phyloP scores from a whole-genome alignment of 225 moss, liverwort and hornwort genomes.

The Thuidium tamariscinum region DNA sequence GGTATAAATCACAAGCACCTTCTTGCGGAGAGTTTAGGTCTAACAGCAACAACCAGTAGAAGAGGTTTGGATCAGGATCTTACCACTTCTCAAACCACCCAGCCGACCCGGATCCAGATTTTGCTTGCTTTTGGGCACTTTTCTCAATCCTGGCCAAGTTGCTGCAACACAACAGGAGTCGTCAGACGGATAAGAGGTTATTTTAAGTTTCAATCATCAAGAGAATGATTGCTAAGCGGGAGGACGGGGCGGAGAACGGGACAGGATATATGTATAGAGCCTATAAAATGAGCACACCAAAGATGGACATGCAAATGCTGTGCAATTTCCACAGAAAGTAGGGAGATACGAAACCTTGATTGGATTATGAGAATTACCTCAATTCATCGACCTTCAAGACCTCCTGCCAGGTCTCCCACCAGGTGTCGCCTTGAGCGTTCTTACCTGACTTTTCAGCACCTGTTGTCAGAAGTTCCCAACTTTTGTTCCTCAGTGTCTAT shows the following conservation, averaged over 20 bases:
- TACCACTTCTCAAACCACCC: slow-evolving; percentile 99
- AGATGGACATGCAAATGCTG: background rate
- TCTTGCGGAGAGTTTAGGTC: background rate
- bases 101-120: slow-evolving; percentile 86
- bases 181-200: background rate
- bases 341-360: background rate
- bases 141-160: slow-evolving; percentile 97
- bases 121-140: slow-evolving; percentile 97
- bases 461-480: slow-evolving; percentile 29
- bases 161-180: slow-evolving; percentile 13
- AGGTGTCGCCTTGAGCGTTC: slow-evolving; percentile 88
- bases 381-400: slow-evolving; percentile 82
- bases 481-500: slow-evolving; percentile 21
- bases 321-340: background rate
- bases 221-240: background rate
- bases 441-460: slow-evolving; percentile 98
- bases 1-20: background rate
- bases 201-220: background rate
- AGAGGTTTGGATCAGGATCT: background rate
- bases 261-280: background rate
- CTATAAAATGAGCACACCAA: background rate
- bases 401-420: slow-evolving; percentile 99
- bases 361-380: slow-evolving; percentile 36
- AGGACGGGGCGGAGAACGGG: background rate
- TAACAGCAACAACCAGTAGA: background rate